These are phyloP conservation scores for Nyssa sinensis DNA, from an alignment of 148 eudicot species.

Conservation along the genomic window DNA sequence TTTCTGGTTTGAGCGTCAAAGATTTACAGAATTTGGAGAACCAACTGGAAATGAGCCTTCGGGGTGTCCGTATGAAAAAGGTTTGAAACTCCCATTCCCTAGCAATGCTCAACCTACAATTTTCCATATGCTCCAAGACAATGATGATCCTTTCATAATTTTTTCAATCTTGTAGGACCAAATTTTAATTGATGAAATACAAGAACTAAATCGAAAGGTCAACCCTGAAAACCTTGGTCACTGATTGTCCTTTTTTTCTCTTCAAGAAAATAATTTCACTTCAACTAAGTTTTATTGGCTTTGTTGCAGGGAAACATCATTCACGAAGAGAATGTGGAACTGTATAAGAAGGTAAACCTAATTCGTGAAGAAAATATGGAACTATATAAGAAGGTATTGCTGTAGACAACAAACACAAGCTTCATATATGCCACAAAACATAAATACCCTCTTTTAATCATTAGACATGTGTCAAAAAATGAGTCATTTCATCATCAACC, in stretches of 20 bases:
- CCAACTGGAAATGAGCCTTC: conserved; percentile 44
- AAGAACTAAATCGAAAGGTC: conserved; percentile 66
- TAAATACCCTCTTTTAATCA: not conserved
- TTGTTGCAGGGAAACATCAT: conserved; percentile 49
- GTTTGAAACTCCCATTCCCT: conserved; percentile 13
- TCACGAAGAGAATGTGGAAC: conserved; percentile 69
- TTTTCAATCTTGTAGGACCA: conserved; percentile 52
- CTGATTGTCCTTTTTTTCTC: not conserved
- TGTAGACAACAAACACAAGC: not conserved
- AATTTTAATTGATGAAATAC: conserved; percentile 58
- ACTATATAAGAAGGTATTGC: conserved; percentile 55
- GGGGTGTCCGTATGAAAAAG: conserved; percentile 43
- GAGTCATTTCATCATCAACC: not conserved
- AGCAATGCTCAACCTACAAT: conserved; percentile 2
- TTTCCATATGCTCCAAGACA: not conserved
- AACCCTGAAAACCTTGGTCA: conserved; percentile 4
- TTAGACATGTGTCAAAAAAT: not conserved
- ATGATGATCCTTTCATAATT: not conserved
- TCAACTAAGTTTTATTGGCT: conserved; percentile 10
- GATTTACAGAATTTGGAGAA: conserved; percentile 46
- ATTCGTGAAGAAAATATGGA: conserved; percentile 47
- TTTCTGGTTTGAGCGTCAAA: conserved; percentile 36
- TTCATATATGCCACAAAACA: not conserved
- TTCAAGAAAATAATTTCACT: not conserved
- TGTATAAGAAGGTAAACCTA: conserved; percentile 61